phyloP scores from a whole-genome alignment of 306 rosid species.

The Ziziphus jujuba region DNA sequence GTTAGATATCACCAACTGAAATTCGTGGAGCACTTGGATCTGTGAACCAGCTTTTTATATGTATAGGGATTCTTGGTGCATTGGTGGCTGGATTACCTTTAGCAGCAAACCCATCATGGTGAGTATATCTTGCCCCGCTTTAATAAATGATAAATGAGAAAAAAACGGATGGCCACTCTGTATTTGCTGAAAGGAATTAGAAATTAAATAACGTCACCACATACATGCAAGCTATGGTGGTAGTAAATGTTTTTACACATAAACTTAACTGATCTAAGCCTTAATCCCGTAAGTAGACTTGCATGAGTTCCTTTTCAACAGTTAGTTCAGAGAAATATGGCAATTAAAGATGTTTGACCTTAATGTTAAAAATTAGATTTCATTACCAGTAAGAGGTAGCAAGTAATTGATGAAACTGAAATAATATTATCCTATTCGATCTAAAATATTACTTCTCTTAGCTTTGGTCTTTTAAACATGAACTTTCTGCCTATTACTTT shows the following conservation, averaged over 20 bases:
- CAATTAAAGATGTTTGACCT: not conserved
- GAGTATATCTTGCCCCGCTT: constrained; percentile 26
- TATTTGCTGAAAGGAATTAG: too few species aligned
- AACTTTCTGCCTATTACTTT: not conserved
- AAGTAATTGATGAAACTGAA: not conserved
- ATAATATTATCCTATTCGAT: not conserved
- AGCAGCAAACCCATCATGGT: constrained; percentile 82
- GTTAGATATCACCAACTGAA: constrained; percentile 92
- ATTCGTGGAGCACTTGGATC: constrained; percentile 96
- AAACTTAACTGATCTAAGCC: too few species aligned
- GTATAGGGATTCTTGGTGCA: constrained; percentile 88
- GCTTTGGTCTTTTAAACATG: constrained; percentile 4
- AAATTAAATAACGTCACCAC: too few species aligned
- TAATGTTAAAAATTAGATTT: not conserved
- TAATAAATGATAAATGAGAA: too few species aligned
- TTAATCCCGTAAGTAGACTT: not conserved
- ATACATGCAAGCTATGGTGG: too few species aligned
- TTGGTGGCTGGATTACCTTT: constrained; percentile 88
- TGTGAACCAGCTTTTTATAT: constrained; percentile 83
- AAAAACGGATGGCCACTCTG: too few species aligned
- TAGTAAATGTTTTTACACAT: too few species aligned
- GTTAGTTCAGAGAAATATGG: not conserved
- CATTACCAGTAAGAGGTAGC: too few species aligned
- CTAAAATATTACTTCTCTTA: not conserved
- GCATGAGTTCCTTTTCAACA: not conserved